Evolutionary conservation across 192 early-diverging fungal genomes (phyloP), one percentile per base, ranked within the genome.

Genomic region (Dimargaris xerosporica): DNA sequence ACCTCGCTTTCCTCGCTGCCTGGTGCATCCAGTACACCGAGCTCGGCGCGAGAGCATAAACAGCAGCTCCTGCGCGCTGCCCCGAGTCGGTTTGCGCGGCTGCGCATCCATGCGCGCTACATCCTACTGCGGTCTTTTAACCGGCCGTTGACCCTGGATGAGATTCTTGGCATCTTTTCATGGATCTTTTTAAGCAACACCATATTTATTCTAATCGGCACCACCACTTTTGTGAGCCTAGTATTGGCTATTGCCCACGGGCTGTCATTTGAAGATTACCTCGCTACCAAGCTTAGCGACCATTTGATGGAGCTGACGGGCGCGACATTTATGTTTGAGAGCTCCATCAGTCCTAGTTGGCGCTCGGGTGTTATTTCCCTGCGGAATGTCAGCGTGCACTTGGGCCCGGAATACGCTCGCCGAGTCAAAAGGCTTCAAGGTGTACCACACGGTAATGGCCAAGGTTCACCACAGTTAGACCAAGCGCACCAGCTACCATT

Each of bases 281-380:
- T 93, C 52, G 85, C 91, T 15, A 78, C 78, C 62, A 78, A 75
- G n/a, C 79, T 98, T 41, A 77, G 86, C 34, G 73, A 84, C 34
- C 91, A 89, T 69, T 73, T 98, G 0, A 90, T 88, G 4, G 71
- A 78, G 6, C 78, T 81, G 2, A 90, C 91, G 3, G 93, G 93
- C 0, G 82, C 84, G 31, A 82, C 85, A 3, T 84, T 98, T 21
- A 81, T 79, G 2, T 94, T 96, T 64, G 93, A 94, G 53, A 85
- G 88, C 4, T 91, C 90, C 4, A 92, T 96, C 55, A 82, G 89
- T 5, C 96, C 96, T 0, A 85, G 86, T 39, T 98, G 96, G 96
- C 79, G 86, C 47, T 81, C 85, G 23, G 94, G 94, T 12, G 79
- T 81, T 10, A 93, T 98, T 54, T 76, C 84, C 13, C 76, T 98